Evolutionary conservation across 2,329 filamentous ascomycete genomes (phyloP), one percentile per base, ranked within the genome.

Genomic region (Podosphaera leucotricha): DNA sequence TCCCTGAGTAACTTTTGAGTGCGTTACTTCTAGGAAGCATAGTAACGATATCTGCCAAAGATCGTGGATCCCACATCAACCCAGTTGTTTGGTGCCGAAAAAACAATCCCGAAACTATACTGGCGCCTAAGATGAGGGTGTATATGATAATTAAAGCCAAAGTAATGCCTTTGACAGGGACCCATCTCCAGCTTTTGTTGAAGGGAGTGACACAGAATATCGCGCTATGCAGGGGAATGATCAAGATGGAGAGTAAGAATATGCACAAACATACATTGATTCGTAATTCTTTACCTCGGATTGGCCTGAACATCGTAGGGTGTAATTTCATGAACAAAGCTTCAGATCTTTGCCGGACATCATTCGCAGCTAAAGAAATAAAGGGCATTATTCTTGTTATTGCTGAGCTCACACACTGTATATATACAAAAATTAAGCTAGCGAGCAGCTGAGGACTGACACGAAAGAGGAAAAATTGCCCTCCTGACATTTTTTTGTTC

Each of bases 51-150:
- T 94, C 85, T 2, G 81, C 86, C 6, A 94, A 64, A 20, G 77
- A 87, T 39, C 78, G 69, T 2, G 84, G 71, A 56, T 93, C 84
- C 86, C 86, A 94, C 55, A 79, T 70, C 48, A 93, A 64, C 0
- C 85, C 85, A 0, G 84, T 92, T 52, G 67, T 68, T 24, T 70
- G 66, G 19, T 66, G 61, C 44, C 69, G 63, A 62, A 86, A 82
- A 49, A 73, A 78, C n/a, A 73, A 49, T 49, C 77, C 62, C 8
- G 86, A 57, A 1, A 73, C 59, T 10, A 72, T 44, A 2, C 75
- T 54, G 1, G 77, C 72, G 6, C 71, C 51, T 1, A 78, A 54
- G 40, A 87, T 61, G 3, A 84, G 59, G 28, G 77, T 60, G 60
- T 93, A 94, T 0, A 92, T 60, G 0, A 64, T 75, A 24, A 90